Evolutionary conservation across 2,329 filamentous ascomycete species (phyloP).

Genomic region (Cadophora sp.): DNA sequence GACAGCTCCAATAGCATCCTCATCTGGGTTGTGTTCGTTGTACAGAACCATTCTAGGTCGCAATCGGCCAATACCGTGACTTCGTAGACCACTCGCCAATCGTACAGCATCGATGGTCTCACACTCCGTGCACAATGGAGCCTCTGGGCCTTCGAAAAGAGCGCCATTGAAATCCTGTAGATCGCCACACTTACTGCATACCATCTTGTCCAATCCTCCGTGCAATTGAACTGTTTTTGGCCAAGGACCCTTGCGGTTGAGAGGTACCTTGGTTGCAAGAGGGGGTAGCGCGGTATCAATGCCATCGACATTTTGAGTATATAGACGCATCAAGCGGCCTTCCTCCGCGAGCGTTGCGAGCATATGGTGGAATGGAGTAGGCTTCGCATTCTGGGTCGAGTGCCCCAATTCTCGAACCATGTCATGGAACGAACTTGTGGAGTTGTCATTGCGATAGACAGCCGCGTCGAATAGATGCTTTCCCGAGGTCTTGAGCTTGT

Average conservation of each 20-base stretch:
- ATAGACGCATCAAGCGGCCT: conserved; percentile 85
- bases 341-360: conserved; percentile 89
- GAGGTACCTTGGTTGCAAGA: conserved; percentile 79
- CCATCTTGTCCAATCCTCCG: conserved; percentile 93
- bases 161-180: conserved; percentile 78
- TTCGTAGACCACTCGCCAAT: conserved; percentile 82
- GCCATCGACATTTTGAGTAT: conserved; percentile 96
- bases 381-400: conserved; percentile 76
- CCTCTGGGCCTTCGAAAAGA: conserved; percentile 83
- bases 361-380: conserved; percentile 92
- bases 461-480: conserved; percentile 97
- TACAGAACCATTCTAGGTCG: conserved; percentile 95
- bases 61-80: conserved; percentile 89
- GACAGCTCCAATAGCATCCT: conserved; percentile 93
- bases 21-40: conserved; percentile 96
- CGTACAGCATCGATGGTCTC: conserved; percentile 77
- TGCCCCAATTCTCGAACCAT: conserved; percentile 92
- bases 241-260: conserved; percentile 88
- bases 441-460: conserved; percentile 90
- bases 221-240: conserved; percentile 93
- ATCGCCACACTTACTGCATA: conserved; percentile 89
- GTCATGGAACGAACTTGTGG: conserved; percentile 90
- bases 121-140: conserved; percentile 81
- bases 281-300: conserved; percentile 87
- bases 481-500: conserved; percentile 90